These are phyloP conservation scores for Nissolia schottii DNA, from an alignment of 306 rosid genomes.

Conservation along the genomic window DNA sequence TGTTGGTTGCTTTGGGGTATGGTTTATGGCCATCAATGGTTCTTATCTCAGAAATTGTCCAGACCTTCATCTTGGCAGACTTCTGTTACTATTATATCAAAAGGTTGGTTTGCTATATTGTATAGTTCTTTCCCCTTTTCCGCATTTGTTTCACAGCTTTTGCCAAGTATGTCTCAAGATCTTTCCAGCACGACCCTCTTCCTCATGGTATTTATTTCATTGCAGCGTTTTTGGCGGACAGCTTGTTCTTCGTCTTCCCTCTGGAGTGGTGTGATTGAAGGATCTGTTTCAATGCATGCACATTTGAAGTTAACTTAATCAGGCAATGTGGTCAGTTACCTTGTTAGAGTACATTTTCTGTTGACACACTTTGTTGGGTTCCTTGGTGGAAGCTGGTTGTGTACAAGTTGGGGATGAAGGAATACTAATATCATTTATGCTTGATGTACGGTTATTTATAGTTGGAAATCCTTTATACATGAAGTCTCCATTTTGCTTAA, in stretches of 20 bases:
- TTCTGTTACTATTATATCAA: slow-evolving; percentile 93
- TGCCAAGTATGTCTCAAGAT: not conserved
- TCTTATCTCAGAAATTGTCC: slow-evolving; percentile 95
- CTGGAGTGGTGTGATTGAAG: slow-evolving; percentile 83
- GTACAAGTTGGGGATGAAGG: slow-evolving; percentile 57
- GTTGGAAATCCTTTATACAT: slow-evolving; percentile 15
- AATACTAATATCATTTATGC: slow-evolving; percentile 47
- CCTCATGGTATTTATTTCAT: slow-evolving; percentile 15
- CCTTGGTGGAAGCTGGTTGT: slow-evolving; percentile 43
- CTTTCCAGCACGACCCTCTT: not conserved
- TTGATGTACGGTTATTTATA: slow-evolving; percentile 21
- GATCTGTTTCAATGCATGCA: slow-evolving; percentile 17
- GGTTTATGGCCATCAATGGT: slow-evolving; percentile 99
- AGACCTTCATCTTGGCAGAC: slow-evolving; percentile 95
- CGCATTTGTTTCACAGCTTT: not conserved
- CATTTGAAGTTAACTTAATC: slow-evolving; percentile 31
- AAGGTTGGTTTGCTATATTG: slow-evolving; percentile 51
- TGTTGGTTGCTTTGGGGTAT: slow-evolving; percentile 93
- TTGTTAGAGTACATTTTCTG: slow-evolving; percentile 38
- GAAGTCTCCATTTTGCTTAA: slow-evolving; percentile 15
- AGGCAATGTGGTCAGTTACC: slow-evolving; percentile 41
- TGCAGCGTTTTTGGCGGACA: slow-evolving; percentile 97
- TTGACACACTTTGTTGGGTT: slow-evolving; percentile 35
- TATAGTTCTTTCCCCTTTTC: not conserved
- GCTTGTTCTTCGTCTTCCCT: slow-evolving; percentile 95